Evolutionary conservation across 176 grass and related monocot genomes (phyloP).

Genomic region (Canna indica): DNA sequence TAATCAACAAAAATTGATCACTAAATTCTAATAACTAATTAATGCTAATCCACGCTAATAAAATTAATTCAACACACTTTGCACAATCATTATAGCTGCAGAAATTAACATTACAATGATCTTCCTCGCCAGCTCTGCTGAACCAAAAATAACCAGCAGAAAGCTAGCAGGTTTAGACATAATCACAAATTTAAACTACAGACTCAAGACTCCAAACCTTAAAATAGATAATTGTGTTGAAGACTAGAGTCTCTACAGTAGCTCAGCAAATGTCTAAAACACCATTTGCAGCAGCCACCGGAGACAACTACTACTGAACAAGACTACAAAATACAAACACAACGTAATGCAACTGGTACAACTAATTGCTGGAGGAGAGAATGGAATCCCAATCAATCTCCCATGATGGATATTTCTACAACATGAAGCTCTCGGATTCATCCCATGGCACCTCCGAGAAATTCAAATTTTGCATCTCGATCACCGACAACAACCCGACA

Average conservation of each 20-base stretch:
- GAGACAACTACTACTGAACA: neutral
- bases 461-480: conserved; percentile 79
- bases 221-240: neutral
- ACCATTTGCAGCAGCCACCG: conserved; percentile 34
- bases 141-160: conserved; percentile 5
- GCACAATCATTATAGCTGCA: neutral
- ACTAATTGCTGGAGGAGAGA: conserved; percentile 24
- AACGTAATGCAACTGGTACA: too few species aligned
- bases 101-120: neutral
- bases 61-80: too few species aligned
- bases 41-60: too few species aligned
- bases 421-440: conserved; percentile 70
- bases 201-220: neutral
- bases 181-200: neutral
- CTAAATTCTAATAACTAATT: too few species aligned
- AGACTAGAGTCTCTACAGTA: conserved; percentile 13
- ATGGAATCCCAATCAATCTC: too few species aligned
- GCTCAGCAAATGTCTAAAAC: conserved; percentile 87
- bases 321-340: neutral
- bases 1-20: too few species aligned
- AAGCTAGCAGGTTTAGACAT: neutral
- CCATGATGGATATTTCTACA: conserved; percentile 77
- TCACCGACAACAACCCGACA: conserved; percentile 34
- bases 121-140: neutral
- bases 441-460: conserved; percentile 94